These are phyloP conservation scores for Aegilops sharonensis DNA, from an alignment of 176 grass and related monocot species.

Conservation along the genomic window DNA sequence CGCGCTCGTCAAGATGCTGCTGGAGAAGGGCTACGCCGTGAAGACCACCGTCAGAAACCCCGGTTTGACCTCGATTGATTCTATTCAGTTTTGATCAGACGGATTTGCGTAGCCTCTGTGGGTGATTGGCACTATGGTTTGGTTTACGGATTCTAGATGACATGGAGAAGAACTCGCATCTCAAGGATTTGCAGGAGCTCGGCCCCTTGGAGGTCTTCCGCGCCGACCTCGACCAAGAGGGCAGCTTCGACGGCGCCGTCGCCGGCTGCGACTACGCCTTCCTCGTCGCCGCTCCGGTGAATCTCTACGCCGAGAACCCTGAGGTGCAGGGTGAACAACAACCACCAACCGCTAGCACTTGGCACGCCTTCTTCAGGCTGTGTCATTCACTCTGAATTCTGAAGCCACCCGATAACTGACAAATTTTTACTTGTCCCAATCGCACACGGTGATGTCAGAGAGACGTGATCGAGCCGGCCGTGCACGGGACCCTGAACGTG, in stretches of 20 bases:
- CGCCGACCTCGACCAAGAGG: constrained; percentile 53
- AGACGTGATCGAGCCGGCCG: constrained; percentile 49
- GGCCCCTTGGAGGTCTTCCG: constrained; percentile 41
- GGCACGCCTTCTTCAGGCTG: background rate
- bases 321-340: constrained; percentile 26
- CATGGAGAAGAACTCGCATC: constrained; percentile 32
- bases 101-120: background rate
- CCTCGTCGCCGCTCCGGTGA: constrained; percentile 71
- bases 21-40: constrained; percentile 16
- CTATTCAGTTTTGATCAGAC: background rate
- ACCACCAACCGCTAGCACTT: too few species aligned
- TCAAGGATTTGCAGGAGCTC: constrained; percentile 52
- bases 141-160: background rate
- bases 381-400: too few species aligned
- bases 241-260: constrained; percentile 65
- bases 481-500: constrained; percentile 54
- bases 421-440: too few species aligned
- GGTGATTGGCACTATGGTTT: background rate
- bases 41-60: constrained; percentile 29
- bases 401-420: background rate
- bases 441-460: constrained; percentile 27
- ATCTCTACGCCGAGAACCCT: constrained; percentile 27
- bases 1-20: constrained; percentile 14
- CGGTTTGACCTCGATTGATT: background rate
- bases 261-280: constrained; percentile 59